A percentile compares a stretch with the other conserved stretches of the same genome.
Conservation (phyloP, 176 grass and related monocot species). For the Avena insularis region DNA sequence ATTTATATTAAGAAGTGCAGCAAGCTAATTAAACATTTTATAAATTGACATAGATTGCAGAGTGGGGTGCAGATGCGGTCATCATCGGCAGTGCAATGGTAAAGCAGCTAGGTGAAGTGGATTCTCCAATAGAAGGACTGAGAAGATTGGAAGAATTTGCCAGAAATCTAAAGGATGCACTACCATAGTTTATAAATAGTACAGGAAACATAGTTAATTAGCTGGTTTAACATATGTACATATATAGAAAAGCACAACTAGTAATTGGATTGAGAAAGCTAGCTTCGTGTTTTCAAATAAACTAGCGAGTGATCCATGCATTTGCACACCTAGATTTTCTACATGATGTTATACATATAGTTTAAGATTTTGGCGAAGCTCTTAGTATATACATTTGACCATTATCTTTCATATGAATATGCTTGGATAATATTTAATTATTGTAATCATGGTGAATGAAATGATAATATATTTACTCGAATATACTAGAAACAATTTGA, state of each 20-base stretch:
- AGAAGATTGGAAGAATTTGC: neutral
- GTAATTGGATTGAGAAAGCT: neutral
- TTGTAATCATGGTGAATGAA: too few species aligned
- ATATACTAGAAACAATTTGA: too few species aligned
- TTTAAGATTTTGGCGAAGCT: too few species aligned
- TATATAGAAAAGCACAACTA: neutral
- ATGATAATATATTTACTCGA: too few species aligned
- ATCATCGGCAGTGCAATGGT: constrained; percentile 85
- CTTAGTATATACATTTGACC: too few species aligned
- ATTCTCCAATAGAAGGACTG: neutral
- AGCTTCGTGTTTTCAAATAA: neutral
- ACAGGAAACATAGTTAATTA: neutral
- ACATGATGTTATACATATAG: too few species aligned
- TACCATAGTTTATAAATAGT: neutral
- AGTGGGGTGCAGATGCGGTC: constrained; percentile 83
- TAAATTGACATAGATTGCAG: constrained; percentile 48
- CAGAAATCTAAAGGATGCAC: neutral
- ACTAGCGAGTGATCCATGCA: too few species aligned
- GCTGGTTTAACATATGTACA: neutral
- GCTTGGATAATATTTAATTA: too few species aligned
- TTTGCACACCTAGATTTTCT: too few species aligned
- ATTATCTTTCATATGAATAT: too few species aligned
- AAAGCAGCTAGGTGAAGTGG: constrained; percentile 43
- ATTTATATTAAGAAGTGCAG: neutral
- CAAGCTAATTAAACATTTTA: neutral